phyloP scores from a whole-genome alignment of 1,284 basidiomycete genomes.

The Chalciporus sp. region DNA sequence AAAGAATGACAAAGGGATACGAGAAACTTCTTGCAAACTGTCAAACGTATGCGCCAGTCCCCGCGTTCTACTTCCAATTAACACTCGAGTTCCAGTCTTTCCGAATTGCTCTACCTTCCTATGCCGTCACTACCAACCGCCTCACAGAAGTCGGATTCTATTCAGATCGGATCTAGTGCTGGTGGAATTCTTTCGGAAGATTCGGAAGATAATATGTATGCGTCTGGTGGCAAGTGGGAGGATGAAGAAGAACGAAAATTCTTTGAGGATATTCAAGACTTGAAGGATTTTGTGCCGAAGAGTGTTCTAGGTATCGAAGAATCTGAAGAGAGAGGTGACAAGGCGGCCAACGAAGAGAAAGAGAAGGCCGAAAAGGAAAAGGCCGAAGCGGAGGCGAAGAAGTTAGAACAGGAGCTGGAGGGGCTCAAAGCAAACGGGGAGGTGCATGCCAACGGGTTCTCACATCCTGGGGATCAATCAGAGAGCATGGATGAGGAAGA shows the following conservation, averaged over 20 bases:
- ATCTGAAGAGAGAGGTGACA: slow-evolving; percentile 46
- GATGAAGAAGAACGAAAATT: slow-evolving; percentile 96
- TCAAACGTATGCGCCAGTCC: slow-evolving; percentile 61
- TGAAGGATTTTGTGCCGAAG: slow-evolving; percentile 90
- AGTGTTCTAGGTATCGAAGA: slow-evolving; percentile 87
- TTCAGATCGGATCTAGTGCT: slow-evolving; percentile 66
- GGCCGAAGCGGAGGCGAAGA: slow-evolving; percentile 64
- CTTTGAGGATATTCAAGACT: slow-evolving; percentile 91
- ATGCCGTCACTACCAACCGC: slow-evolving; percentile 83
- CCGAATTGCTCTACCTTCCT: slow-evolving; percentile 83
- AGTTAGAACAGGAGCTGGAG: slow-evolving; percentile 72
- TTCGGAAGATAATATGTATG: slow-evolving; percentile 56
- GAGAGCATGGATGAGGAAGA: slow-evolving; percentile 42
- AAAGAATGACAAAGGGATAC: slow-evolving; percentile 95
- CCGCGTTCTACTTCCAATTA: not conserved
- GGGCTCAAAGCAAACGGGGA: slow-evolving; percentile 44
- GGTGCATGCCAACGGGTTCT: slow-evolving; percentile 19
- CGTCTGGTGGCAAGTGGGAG: slow-evolving; percentile 89
- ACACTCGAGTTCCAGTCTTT: slow-evolving; percentile 56
- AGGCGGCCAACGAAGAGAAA: slow-evolving; percentile 47
- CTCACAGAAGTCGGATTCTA: slow-evolving; percentile 77
- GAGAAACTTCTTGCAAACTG: slow-evolving; percentile 88
- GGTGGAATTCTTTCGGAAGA: slow-evolving; percentile 46
- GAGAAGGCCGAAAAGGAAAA: slow-evolving; percentile 47
- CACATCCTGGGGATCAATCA: slow-evolving; percentile 13